phyloP scores from a whole-genome alignment of 495 filamentous ascomycete species.

The Penicillium pancosmium region DNA sequence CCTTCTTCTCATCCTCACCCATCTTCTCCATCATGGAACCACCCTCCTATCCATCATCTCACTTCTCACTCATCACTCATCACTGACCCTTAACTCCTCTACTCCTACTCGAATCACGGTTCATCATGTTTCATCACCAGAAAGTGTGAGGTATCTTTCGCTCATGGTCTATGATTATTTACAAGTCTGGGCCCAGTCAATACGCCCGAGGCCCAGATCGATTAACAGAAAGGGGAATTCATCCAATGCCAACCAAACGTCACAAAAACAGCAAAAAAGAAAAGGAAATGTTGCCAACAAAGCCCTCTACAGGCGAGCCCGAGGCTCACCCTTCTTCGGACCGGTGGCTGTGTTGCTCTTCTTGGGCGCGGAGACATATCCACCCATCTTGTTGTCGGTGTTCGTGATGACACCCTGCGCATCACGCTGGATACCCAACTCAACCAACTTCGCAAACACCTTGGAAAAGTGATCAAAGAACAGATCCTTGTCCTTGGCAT shows the following conservation, averaged over 20 bases:
- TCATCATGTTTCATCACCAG: neutral
- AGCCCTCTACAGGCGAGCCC: conserved; percentile 33
- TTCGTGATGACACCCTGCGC: conserved; percentile 51
- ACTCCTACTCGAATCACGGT: neutral
- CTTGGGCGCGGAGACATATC: conserved; percentile 61
- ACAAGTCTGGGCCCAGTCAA: conserved; percentile 15
- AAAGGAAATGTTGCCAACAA: neutral
- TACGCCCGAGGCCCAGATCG: conserved; percentile 15
- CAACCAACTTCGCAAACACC: conserved; percentile 64
- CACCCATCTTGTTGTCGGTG: conserved; percentile 54
- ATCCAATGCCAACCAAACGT: conserved; percentile 18
- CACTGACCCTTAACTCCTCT: neutral
- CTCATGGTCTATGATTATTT: conserved; percentile 36
- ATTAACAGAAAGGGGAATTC: conserved; percentile 28
- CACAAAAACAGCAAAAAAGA: conserved; percentile 11
- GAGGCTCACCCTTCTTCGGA: conserved; percentile 32
- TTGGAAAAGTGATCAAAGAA: conserved; percentile 65
- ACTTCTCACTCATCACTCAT: neutral
- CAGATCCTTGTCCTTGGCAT: conserved; percentile 61
- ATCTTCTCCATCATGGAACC: neutral
- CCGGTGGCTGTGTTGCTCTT: conserved; percentile 53
- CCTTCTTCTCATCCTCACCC: neutral
- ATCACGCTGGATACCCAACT: conserved; percentile 61
- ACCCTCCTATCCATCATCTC: neutral
- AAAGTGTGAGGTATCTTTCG: conserved; percentile 17